These are phyloP conservation scores for Citrus trifoliata DNA, from an alignment of 345 rosid genomes.

Conservation along the genomic window DNA sequence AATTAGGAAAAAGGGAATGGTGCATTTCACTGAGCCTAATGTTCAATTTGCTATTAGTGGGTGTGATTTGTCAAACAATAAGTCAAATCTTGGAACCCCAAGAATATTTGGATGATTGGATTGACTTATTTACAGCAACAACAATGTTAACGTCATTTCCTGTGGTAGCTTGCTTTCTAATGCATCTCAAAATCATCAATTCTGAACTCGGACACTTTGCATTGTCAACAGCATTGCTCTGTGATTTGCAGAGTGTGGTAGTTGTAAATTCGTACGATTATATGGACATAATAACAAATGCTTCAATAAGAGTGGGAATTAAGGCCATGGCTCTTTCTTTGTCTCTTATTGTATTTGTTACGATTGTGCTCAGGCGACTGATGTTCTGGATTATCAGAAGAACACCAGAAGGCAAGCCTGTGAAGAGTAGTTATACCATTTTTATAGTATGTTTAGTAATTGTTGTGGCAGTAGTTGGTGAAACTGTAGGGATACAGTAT, in stretches of 20 bases:
- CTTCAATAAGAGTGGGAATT: not conserved
- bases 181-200: conserved; percentile 37
- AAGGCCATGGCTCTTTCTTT: not conserved
- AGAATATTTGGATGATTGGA: not conserved
- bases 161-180: conserved; percentile 22
- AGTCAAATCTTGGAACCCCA: not conserved
- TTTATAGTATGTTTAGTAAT: not conserved
- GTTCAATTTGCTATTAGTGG: not conserved
- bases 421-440: conserved; percentile 14
- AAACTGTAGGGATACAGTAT: conserved; percentile 19
- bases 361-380: not conserved
- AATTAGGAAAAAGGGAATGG: conserved; percentile 15
- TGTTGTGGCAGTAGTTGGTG: conserved; percentile 19
- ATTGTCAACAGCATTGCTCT: conserved; percentile 28
- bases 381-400: conserved; percentile 24
- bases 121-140: not conserved
- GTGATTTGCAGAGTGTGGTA: conserved; percentile 6
- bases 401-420: conserved; percentile 26
- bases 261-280: not conserved
- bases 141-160: conserved; percentile 22
- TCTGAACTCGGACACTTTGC: conserved; percentile 35
- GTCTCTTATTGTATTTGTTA: not conserved
- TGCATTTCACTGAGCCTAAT: not conserved
- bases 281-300: fast-evolving
- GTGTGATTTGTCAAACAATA: not conserved